These are phyloP conservation scores for Auricularia auricula-judae DNA, from an alignment of 768 basidiomycete species.

Conservation along the genomic window DNA sequence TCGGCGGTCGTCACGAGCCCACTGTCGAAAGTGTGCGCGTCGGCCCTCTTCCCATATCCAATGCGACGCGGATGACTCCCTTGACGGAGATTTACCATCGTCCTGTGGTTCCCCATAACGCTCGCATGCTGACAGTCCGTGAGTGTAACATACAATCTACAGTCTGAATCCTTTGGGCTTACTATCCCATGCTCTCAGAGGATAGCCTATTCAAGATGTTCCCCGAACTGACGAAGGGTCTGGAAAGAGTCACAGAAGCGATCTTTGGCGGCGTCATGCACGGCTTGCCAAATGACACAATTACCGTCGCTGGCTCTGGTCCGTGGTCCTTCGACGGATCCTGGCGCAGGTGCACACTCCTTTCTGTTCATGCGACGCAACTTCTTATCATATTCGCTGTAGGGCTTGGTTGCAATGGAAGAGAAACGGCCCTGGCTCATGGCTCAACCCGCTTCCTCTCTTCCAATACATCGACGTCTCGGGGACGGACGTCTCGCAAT, in stretches of 20 bases:
- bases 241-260: conserved; percentile 23
- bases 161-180: neutral
- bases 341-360: conserved; percentile 27
- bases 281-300: conserved; percentile 37
- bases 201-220: neutral
- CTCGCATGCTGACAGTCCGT: conserved; percentile 15
- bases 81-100: conserved; percentile 43
- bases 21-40: conserved; percentile 45
- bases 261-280: conserved; percentile 35
- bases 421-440: conserved; percentile 38
- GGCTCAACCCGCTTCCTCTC: conserved; percentile 43
- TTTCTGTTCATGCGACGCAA: conserved; percentile 8
- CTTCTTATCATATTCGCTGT: conserved; percentile 1
- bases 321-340: conserved; percentile 52
- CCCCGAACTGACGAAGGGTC: neutral
- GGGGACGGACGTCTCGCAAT: conserved; percentile 39
- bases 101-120: conserved; percentile 42
- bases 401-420: conserved; percentile 41
- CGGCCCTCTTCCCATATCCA: conserved; percentile 42
- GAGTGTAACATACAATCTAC: neutral
- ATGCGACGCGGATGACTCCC: conserved; percentile 27
- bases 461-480: conserved; percentile 47
- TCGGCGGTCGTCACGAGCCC: conserved; percentile 31
- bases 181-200: neutral
- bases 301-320: conserved; percentile 33